Evolutionary conservation across 768 basidiomycete species (phyloP), one percentile per base, ranked within the genome.

Genomic region (Jaapia argillacea): DNA sequence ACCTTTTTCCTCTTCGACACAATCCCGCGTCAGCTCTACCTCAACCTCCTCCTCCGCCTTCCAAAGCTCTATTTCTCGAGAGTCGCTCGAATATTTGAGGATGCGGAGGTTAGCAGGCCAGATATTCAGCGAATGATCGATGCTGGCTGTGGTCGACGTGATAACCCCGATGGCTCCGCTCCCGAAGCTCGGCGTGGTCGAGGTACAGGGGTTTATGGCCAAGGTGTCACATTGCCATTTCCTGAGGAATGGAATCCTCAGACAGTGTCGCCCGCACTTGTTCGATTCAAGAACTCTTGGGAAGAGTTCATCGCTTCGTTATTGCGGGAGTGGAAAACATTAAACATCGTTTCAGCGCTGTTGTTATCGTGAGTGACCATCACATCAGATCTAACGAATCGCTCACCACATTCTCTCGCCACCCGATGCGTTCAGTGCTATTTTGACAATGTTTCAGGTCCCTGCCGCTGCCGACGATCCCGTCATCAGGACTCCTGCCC

Each of bases 51-150:
- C 5, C 68, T 88, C 14, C 72, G 78, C 13, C 70, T 89, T n/a
- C 87, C 86, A 2, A 73, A 81, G 0, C 66, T 87, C 52, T 89
- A 89, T 54, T 89, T 87, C 59, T 74, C 79, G 2, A 78, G 86
- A 2, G 86, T 89, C 20, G 74, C 82, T 2, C 71, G 75, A 39
- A 74, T 88, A 22, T 87, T 86, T 49, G 74, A 81, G 51, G 83
- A 85, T 45, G 85, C 85, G 2, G 79, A 88, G 43, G 72, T 89
- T 41, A 84, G 83, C 54, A 70, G 70, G 47, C 82, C 79, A 6
- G 86, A 89, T 53, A 73, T 89, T 2, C 60, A 65, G 45, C 57
- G 61, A 4, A 58, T 70, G 43, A 64, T 68, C 23, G 63, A 60
- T 16, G 55, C 59, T 4, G 56, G 56, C 31, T 50, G 45, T 16